Evolutionary conservation across 139 green algal genomes (phyloP), one percentile per base, ranked within the genome.

Genomic region (Zygnema cylindricum): DNA sequence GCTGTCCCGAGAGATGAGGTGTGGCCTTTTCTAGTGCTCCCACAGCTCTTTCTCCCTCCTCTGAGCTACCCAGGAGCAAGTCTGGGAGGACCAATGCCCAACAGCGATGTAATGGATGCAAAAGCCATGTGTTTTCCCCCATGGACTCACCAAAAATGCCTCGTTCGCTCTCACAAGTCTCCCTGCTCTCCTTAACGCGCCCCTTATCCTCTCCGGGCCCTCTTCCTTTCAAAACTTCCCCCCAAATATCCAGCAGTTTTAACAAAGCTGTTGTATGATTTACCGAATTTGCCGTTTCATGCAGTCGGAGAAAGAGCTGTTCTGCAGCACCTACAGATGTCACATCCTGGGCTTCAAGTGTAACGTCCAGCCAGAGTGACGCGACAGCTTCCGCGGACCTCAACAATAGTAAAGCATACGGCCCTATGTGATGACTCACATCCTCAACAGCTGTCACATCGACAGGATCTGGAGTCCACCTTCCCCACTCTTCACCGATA

Each of bases 51-150:
- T 40, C 11, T 7, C 7, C 71, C 71, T 79, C 7, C 11, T 43
- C 21, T 7, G 7, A 7, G 11, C 21, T 16, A 40, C 71, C 71
- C 71, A 79, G 71, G 21, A 41, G 71, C 77, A 85, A 16, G 11
- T 77, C 77, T 54, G 57, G 43, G 54, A 85, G 77, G 7, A 85
- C 7, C 77, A 85, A 23, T 16, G 33, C 33, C 77, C 77, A 85
- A 54, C 77, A 85, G 7, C 33, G 33, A 54, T 85, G 77, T 3
- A 85, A 11, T 7, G 77, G 33, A 16, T 85, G 33, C 3, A 85
- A 11, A 11, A 11, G 33, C 43, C 33, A 39, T 75, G 7, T 79
- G 7, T 79, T 16, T 16, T 43, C 40, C 71, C 40, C 71, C 3
- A 25, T 16, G 11, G 11, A 3, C 36, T 79, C 71, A 16, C 21